A percentile compares a stretch with the other conserved stretches of the same genome.
Conservation (phyloP, 192 early-diverging fungal genomes). For the Podila epigama region DNA sequence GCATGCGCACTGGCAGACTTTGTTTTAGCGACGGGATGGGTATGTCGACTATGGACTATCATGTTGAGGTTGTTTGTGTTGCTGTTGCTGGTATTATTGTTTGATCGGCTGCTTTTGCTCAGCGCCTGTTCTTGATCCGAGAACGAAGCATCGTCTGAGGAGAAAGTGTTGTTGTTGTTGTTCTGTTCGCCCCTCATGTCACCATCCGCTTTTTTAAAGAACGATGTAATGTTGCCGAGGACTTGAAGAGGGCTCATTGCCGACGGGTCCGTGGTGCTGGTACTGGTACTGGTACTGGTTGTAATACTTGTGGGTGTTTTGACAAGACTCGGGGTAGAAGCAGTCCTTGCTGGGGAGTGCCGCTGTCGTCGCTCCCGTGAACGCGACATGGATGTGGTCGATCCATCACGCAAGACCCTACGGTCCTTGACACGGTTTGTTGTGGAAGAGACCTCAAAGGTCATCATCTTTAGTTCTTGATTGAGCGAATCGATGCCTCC, state of each 20-base stretch:
- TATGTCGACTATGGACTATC: not conserved
- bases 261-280: not conserved
- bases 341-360: not conserved
- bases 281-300: constrained; percentile 4
- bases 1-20: too few species aligned
- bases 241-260: constrained; percentile 16
- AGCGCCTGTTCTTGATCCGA: constrained; percentile 1
- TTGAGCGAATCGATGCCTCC: constrained; percentile 34
- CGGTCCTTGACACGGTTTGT: not conserved
- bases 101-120: not conserved
- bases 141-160: constrained; percentile 16
- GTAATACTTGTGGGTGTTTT: constrained; percentile 18
- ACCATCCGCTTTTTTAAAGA: constrained; percentile 34
- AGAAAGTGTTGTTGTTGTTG: too few species aligned
- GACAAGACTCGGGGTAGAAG: too few species aligned
- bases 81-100: not conserved
- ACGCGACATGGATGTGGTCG: not conserved
- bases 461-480: constrained; percentile 42
- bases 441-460: constrained; percentile 4
- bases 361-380: not conserved
- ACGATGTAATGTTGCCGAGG: constrained; percentile 23
- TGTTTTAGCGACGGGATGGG: not conserved
- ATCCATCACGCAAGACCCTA: not conserved
- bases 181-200: constrained; percentile 29
- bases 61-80: not conserved